Conservation (phyloP, 768 basidiomycete species). For the Boletus rufocinnamomeus region DNA sequence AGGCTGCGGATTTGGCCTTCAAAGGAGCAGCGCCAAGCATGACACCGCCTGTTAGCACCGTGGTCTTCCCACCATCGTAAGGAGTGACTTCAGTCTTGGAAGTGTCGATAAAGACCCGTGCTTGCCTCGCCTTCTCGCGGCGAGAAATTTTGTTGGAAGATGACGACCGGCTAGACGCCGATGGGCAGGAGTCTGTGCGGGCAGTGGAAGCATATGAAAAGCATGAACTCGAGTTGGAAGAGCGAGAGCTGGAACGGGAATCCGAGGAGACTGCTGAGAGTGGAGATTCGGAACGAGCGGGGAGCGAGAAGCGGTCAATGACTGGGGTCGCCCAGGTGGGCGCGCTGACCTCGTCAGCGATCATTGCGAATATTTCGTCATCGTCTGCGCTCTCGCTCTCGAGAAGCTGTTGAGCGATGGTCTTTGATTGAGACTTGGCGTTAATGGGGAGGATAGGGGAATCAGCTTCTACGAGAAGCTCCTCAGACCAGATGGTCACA, state of each 20-base stretch:
- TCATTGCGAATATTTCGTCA: constrained; percentile 71
- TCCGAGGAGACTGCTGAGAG: constrained; percentile 56
- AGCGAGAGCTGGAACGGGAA: constrained; percentile 57
- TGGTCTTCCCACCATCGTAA: constrained; percentile 87
- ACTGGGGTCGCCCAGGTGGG: constrained; percentile 72
- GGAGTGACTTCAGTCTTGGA: constrained; percentile 79
- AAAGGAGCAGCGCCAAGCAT: constrained; percentile 68
- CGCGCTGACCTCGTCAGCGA: constrained; percentile 68
- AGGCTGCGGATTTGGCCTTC: constrained; percentile 32
- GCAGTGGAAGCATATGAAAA: constrained; percentile 69
- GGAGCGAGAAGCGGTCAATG: constrained; percentile 56
- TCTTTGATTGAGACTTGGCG: constrained; percentile 45
- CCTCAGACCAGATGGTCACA: constrained; percentile 70
- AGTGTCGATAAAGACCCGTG: constrained; percentile 71
- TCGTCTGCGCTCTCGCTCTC: constrained; percentile 73
- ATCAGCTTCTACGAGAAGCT: constrained; percentile 36
- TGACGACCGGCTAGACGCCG: constrained; percentile 41
- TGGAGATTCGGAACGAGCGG: constrained; percentile 56
- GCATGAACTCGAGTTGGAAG: constrained; percentile 72
- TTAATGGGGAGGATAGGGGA: constrained; percentile 22
- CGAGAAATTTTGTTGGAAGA: constrained; percentile 59
- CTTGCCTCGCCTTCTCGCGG: constrained; percentile 67
- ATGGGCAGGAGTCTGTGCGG: constrained; percentile 50
- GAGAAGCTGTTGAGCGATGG: constrained; percentile 72
- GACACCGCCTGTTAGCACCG: constrained; percentile 83